Base-by-base conservation (phyloP, 768 basidiomycete genomes). In the Gloeophyllum trabeum region DNA sequence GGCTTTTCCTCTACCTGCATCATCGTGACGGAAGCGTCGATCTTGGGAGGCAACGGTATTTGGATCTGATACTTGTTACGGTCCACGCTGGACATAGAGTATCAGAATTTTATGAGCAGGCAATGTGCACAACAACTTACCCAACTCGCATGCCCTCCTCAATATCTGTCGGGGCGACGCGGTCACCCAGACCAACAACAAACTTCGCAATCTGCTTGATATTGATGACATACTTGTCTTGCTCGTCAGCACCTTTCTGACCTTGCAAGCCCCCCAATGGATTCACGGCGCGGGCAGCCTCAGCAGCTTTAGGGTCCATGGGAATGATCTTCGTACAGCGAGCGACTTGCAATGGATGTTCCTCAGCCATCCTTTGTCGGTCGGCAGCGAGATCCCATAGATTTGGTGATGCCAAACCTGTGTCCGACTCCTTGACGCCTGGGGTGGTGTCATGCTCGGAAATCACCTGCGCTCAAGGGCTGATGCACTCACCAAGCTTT, bases 61-160 rank as follows among this genome's bases (percentile, higher is more conserved):
- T 97, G 91, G 46, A 99, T 98, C 60, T 98, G 93, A 60, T 99
- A 99, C 63, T 98, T 87, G 53, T 85, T 87, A 39, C 92, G 79
- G 63, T 94, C 92, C 40, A 97, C 93, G 35, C 92, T 96, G 51
- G 12, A 28, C 19, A 39, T 41, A n/a, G 28, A 21, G 16, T 19
- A 24, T 43, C 21, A 48, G 25, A 32, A 35, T 21, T 20, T 21
- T 43, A 50, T 32, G 25, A 19, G 47, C 13, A 6, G 23, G 39
- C 13, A 40, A 18, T 38, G 30, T 13, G 1, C 16, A 4, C 24
- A 30, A 43, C 20, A 10, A 67, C 88, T 56, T 56, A 97, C 94
- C 94, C 96, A 30, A 99, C 96, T 42, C 96, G 83, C 96, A 99
- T 99, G n/a, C 96, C 96, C 68, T 99, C 96, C 61, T 99, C 96